Base-by-base conservation (phyloP, 192 early-diverging fungal species). In the Coemansia sp. region DNA sequence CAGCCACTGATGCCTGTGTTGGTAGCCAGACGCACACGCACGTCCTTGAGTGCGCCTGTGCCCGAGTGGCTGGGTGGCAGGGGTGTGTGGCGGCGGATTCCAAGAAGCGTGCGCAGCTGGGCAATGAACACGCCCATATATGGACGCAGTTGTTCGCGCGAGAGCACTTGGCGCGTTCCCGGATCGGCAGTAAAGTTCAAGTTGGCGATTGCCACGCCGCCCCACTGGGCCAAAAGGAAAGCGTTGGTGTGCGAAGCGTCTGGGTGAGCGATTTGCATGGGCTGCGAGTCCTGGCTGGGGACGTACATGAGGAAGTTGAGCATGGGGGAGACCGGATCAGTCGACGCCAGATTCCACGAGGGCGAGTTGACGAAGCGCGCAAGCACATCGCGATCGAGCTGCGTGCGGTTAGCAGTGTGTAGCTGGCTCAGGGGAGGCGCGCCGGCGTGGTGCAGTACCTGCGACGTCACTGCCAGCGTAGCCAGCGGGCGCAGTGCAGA, bases 291-390 rank as follows among this genome's bases (percentile, higher is more conserved):
- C 6, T 67, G 44, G 10, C 81, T 59, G 0, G 96, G 96, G 13
- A 95, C 76, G 70, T 93, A 99, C 3, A 94, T 61, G 18, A 97
- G 76, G 69, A 97, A 91, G 67, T 97, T 94, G 39, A 99, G 68
- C 44, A 88, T 84, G 5, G 94, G 88, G 18, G 82, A 67, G 1
- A 80, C 80, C 0, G 89, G 85, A 9, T 95, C 90, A 10, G 81
- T 85, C 2, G 94, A 95, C 10, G 93, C 95, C 72, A 83, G 67
- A 68, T 91, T 95, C 97, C 97, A 99, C 56, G 95, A 93, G 5
- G 92, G 91, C 45, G 92, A 86, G 66, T 97, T 97, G 46, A 95
- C 83, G 77, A 99, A 97, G 64, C 90, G 85, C 11, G 93, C 82
- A 19, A 99, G 79, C 45, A 81, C 69, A 20, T 87, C 76, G 8